Evolutionary conservation across 306 rosid species (phyloP).

Genomic region (Sesbania bispinosa): DNA sequence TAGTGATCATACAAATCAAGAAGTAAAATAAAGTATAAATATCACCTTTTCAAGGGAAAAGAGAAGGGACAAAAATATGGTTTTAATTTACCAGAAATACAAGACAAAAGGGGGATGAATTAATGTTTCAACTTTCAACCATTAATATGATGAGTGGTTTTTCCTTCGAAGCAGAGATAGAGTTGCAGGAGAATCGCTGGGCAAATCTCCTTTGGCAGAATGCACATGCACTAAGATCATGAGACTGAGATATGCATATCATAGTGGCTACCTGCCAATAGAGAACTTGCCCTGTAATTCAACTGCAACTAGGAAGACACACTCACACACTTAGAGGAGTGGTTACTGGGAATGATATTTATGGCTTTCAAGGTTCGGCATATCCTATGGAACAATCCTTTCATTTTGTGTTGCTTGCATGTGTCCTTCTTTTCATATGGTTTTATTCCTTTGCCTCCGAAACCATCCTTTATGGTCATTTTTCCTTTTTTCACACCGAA

Average conservation of each 20-base stretch:
- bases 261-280: constrained; percentile 56
- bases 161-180: background rate
- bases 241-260: background rate
- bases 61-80: background rate
- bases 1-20: too few relatives aligned
- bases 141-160: background rate
- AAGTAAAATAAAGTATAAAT: background rate
- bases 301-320: constrained; percentile 24
- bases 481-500: too few relatives aligned
- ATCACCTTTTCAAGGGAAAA: background rate
- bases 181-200: constrained; percentile 51
- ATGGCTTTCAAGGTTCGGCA: constrained; percentile 34
- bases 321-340: constrained; percentile 1
- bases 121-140: background rate
- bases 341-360: background rate
- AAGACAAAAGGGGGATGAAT: background rate
- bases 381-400: constrained; percentile 54
- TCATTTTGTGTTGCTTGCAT: background rate
- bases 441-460: constrained; percentile 36
- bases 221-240: constrained; percentile 25
- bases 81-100: background rate
- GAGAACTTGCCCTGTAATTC: constrained; percentile 63
- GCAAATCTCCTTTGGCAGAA: constrained; percentile 81
- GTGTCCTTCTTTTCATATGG: background rate
- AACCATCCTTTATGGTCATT: constrained; percentile 11